A percentile compares a stretch with the other conserved stretches of the same genome.
These are phyloP conservation scores for Allantophomopsis cytisporea DNA, from an alignment of 2,329 filamentous ascomycete genomes.

Conservation along the genomic window DNA sequence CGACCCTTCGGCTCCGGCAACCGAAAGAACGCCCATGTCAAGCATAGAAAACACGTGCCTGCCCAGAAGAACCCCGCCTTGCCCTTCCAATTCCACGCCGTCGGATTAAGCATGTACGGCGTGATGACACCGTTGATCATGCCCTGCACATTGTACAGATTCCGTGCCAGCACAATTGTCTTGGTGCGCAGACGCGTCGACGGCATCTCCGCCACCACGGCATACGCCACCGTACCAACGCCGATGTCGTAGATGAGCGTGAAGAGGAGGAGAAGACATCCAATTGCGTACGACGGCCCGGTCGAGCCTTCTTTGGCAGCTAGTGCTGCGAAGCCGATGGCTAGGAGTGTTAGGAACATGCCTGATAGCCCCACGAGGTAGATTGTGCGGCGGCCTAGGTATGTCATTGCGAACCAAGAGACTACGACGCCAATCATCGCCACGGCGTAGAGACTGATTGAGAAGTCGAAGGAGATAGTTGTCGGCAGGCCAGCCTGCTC, in stretches of 20 bases:
- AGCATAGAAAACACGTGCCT: slow-evolving; percentile 65
- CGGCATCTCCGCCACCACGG: slow-evolving; percentile 24
- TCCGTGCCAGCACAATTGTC: slow-evolving; percentile 23
- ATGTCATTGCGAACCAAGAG: slow-evolving; percentile 32
- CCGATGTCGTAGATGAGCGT: slow-evolving; percentile 28
- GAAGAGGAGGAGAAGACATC: slow-evolving; percentile 24
- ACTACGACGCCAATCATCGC: slow-evolving; percentile 34
- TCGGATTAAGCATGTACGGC: slow-evolving; percentile 83
- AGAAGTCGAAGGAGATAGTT: slow-evolving; percentile 36
- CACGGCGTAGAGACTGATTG: slow-evolving; percentile 30
- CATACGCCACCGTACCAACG: slow-evolving; percentile 27
- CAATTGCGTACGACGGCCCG: slow-evolving; percentile 27
- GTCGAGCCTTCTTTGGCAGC: slow-evolving; percentile 22
- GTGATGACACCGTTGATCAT: slow-evolving; percentile 72
- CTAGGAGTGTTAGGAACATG: slow-evolving; percentile 26
- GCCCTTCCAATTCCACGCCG: slow-evolving; percentile 76
- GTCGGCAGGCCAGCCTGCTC: slow-evolving; percentile 35
- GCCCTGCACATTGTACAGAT: slow-evolving; percentile 21
- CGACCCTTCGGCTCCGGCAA: slow-evolving; percentile 67
- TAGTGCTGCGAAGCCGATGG: slow-evolving; percentile 30
- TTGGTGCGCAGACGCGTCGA: slow-evolving; percentile 24
- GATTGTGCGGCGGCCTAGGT: slow-evolving; percentile 33
- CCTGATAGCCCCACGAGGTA: slow-evolving; percentile 30
- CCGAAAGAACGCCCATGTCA: slow-evolving; percentile 72
- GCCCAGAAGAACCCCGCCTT: slow-evolving; percentile 81